These are phyloP conservation scores for Pisolithus marmoratus DNA, from an alignment of 768 basidiomycete species.

Conservation along the genomic window DNA sequence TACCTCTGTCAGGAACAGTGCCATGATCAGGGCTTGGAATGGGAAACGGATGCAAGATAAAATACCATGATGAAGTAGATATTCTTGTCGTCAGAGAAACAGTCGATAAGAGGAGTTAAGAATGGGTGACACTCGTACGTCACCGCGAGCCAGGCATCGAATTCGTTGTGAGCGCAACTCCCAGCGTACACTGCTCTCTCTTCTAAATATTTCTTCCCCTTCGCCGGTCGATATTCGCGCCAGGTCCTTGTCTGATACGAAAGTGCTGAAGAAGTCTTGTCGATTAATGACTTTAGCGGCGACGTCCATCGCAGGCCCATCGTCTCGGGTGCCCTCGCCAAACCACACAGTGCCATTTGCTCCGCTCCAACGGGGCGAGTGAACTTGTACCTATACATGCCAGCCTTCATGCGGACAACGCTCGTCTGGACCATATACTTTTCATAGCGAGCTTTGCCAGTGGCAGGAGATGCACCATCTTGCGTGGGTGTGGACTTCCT, in stretches of 20 bases:
- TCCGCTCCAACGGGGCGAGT: conserved; percentile 4
- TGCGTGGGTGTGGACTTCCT: no score
- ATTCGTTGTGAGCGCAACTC: neutral
- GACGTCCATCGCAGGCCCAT: conserved; percentile 5
- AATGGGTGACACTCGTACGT: conserved; percentile 3
- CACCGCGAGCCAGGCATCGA: neutral
- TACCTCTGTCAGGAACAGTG: conserved; percentile 2
- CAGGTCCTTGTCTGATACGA: neutral
- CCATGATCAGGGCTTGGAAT: neutral
- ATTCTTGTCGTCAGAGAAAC: conserved; percentile 7
- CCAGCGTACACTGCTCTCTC: neutral
- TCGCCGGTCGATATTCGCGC: neutral
- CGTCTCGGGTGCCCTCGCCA: neutral
- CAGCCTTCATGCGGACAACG: neutral
- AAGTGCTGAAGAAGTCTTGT: neutral
- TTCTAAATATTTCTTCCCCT: neutral
- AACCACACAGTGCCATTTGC: conserved; percentile 7
- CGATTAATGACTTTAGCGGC: conserved; percentile 9
- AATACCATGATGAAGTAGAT: conserved; percentile 12
- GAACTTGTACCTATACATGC: neutral
- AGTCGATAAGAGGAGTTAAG: conserved; percentile 7
- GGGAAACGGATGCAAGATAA: neutral
- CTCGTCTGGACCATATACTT: neutral
- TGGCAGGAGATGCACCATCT: neutral
- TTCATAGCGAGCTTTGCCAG: neutral